Conservation (phyloP, 371 early-diverging fungal genomes). For the Circinella minor region DNA sequence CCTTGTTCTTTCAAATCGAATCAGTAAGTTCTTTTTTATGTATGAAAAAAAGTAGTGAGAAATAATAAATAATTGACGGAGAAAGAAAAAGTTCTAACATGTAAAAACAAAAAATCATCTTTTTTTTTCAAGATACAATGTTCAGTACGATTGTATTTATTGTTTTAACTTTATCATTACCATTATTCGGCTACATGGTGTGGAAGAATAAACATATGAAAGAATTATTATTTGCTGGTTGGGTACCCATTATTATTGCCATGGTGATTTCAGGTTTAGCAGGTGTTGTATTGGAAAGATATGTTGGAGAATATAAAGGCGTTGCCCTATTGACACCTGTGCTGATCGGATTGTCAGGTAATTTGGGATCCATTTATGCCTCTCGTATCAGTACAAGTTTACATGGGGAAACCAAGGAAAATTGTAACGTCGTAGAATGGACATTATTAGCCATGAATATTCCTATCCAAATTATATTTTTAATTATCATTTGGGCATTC, state of each 20-base stretch:
- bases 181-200: constrained; percentile 60
- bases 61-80: neutral
- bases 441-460: constrained; percentile 73
- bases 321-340: constrained; percentile 80
- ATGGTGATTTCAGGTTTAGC: constrained; percentile 80
- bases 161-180: constrained; percentile 50
- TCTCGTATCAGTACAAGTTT: constrained; percentile 81
- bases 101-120: too few relatives aligned
- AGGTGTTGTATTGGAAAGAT: constrained; percentile 78
- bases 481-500: constrained; percentile 62
- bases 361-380: constrained; percentile 83
- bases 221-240: constrained; percentile 71
- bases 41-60: neutral
- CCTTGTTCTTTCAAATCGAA: constrained; percentile 41
- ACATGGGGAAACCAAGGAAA: constrained; percentile 61
- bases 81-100: too few relatives aligned
- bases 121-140: constrained; percentile 30
- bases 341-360: constrained; percentile 79
- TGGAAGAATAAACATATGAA: constrained; percentile 66
- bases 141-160: constrained; percentile 54
- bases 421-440: constrained; percentile 58
- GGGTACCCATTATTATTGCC: constrained; percentile 77
- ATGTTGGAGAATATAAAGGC: constrained; percentile 74
- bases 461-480: constrained; percentile 73
- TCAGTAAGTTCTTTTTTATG: constrained; percentile 40